These are phyloP conservation scores for Cryptococcus hybrid DNA, from an alignment of 1,284 basidiomycete genomes.

Conservation along the genomic window DNA sequence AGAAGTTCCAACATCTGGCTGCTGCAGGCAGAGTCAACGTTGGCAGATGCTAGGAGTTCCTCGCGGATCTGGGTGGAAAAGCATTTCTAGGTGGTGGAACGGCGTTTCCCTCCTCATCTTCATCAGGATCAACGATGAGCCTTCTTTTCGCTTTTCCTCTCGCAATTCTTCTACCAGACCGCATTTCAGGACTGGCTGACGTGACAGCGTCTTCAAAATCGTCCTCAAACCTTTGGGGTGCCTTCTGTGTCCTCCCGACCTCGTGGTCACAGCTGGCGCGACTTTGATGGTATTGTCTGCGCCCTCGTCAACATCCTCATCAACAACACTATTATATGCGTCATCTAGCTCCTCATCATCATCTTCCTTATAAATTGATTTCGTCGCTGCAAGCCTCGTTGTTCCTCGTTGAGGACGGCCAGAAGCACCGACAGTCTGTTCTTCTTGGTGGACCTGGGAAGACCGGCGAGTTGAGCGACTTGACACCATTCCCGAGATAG, in stretches of 20 bases:
- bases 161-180: background rate
- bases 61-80: conserved; percentile 21
- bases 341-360: conserved; percentile 21
- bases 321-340: background rate
- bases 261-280: background rate
- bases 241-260: conserved; percentile 47
- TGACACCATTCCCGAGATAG: conserved; percentile 2
- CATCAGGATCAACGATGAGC: conserved; percentile 35
- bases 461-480: background rate
- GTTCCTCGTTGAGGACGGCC: conserved; percentile 15
- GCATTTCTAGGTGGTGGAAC: conserved; percentile 16
- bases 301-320: conserved; percentile 37
- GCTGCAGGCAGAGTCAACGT: background rate
- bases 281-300: conserved; percentile 11
- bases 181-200: background rate
- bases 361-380: conserved; percentile 16
- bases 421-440: background rate
- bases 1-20: conserved; percentile 6
- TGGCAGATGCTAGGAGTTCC: conserved; percentile 9
- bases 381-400: conserved; percentile 8
- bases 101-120: conserved; percentile 27
- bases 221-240: conserved; percentile 47
- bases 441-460: background rate
- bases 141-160: conserved; percentile 31
- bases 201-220: conserved; percentile 22